Base-by-base conservation (phyloP, 116 monocot genomes). In the Cymodocea nodosa region DNA sequence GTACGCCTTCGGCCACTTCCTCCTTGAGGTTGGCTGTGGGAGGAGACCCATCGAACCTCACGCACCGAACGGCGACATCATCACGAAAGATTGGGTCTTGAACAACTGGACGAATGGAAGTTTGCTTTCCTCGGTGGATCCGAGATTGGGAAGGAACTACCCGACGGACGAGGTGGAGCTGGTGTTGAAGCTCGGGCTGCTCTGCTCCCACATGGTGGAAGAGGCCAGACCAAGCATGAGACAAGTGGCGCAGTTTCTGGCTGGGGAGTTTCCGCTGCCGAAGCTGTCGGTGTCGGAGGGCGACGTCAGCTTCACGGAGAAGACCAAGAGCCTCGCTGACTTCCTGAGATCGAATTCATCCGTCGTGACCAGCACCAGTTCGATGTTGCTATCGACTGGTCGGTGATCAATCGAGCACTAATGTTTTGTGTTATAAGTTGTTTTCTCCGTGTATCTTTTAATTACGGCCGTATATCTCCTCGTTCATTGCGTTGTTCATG, bases 1-100 rank as follows among this genome's bases (percentile, higher is more conserved):
- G 23, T 87, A 66, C 57, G 70, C 80, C 36, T 87, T 87, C 48
- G 87, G 87, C 3, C 78, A 58, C 0, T 73, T 87, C 37, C 35
- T 77, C 22, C 72, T 87, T 12, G 87, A 87, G 68, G 71, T 76
- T 7, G 74, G 61, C 1, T 78, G 78, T 22, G 84, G 84, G 13
- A 52, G 76, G 44, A 50, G 78, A 60, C 84, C 83, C 2, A 73
- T 83, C 9, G 70, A 65, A 52, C 59, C 23, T 19, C 55, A 64
- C 17, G 75, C 52, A 5, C 10, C 50, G 60, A 52, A 17, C 6
- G 74, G 55, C 34, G 72, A 75, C 37, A 18, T 80, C 18, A 23
- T 70, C 9, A 40, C 78, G 59, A 65, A 73, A 13, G 80, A 76
- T 9, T 80, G 70, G 77, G 78, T 89, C 36, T 59, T 67, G 56